A percentile compares a stretch with the other conserved stretches of the same genome.
Evolutionary conservation across 2,329 filamentous ascomycete genomes (phyloP).

Genomic region (Curvularia verruculosa): DNA sequence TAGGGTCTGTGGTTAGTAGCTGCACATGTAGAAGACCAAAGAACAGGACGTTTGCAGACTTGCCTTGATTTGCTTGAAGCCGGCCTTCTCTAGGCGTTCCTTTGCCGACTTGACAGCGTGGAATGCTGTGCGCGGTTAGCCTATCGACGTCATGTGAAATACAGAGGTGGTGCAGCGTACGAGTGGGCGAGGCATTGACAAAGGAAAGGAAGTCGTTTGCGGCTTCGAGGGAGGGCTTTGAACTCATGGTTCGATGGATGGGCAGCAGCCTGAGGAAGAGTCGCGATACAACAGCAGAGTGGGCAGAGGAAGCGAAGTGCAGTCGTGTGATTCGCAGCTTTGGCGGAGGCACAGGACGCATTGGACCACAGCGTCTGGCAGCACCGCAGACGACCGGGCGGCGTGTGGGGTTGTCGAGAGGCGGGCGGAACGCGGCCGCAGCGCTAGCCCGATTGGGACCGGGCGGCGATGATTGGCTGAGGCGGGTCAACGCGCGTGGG

Average conservation of each 20-base stretch:
- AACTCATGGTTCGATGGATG: conserved; percentile 40
- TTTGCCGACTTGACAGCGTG: conserved; percentile 86
- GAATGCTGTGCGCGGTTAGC: conserved; percentile 68
- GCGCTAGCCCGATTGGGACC: background rate
- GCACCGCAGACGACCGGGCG: conserved; percentile 3
- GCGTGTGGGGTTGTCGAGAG: conserved; percentile 21
- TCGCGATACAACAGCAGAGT: conserved; percentile 14
- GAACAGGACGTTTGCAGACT: background rate
- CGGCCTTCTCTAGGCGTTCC: conserved; percentile 76
- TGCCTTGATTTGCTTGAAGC: conserved; percentile 79
- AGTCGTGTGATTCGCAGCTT: conserved; percentile 18
- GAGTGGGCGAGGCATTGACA: conserved; percentile 91
- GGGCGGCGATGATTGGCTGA: conserved; percentile 26
- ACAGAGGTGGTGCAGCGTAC: conserved; percentile 58
- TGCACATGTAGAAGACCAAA: background rate
- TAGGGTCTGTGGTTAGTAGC: conserved; percentile 34
- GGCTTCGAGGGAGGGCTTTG: conserved; percentile 51
- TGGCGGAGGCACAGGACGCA: conserved; percentile 23
- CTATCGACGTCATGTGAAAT: background rate
- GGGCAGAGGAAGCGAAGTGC: conserved; percentile 19
- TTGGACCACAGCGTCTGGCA: conserved; percentile 25
- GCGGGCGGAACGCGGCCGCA: conserved; percentile 13
- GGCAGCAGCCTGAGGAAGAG: conserved; percentile 20
- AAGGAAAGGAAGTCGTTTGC: conserved; percentile 90
- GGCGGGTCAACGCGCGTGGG: conserved; percentile 23